These are phyloP conservation scores for Fabrea salina DNA, from an alignment of 169 alveolate genomes.

Conservation along the genomic window DNA sequence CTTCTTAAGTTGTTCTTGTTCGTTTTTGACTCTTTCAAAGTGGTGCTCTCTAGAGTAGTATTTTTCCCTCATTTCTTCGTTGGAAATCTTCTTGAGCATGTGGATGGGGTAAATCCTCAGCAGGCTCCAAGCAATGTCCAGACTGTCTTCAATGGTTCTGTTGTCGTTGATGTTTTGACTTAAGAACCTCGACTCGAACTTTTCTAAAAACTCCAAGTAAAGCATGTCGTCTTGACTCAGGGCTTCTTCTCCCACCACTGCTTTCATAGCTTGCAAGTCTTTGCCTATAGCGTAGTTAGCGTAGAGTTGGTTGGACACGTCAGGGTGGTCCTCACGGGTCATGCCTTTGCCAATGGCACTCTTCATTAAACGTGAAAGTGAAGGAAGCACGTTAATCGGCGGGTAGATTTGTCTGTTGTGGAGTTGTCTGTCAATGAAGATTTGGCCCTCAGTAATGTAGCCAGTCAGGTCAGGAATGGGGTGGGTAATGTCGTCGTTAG, in stretches of 20 bases:
- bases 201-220: conserved; percentile 97
- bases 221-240: conserved; percentile 95
- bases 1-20: not conserved
- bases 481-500: conserved; percentile 99
- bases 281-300: conserved; percentile 99
- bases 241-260: conserved; percentile 99
- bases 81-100: conserved; percentile 94
- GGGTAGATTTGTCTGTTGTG: conserved; percentile 96
- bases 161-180: conserved; percentile 97
- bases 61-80: conserved; percentile 30
- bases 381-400: conserved; percentile 97
- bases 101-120: conserved; percentile 99
- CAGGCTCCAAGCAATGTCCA: conserved; percentile 98
- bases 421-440: conserved; percentile 97
- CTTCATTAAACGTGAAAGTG: conserved; percentile 98
- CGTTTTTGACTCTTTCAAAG: not conserved
- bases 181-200: conserved; percentile 96
- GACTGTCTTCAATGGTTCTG: conserved; percentile 95
- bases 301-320: conserved; percentile 98
- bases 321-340: conserved; percentile 99
- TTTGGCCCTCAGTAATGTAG: conserved; percentile 99
- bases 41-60: conserved; percentile 35
- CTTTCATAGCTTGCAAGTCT: conserved; percentile 99
- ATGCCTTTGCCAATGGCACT: conserved; percentile 98
- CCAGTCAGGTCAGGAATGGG: conserved; percentile 99